A percentile compares a stretch with the other conserved stretches of the same genome.
Conservation (phyloP, 2,329 filamentous ascomycete species). For the Aureobasidium mangrovei region DNA sequence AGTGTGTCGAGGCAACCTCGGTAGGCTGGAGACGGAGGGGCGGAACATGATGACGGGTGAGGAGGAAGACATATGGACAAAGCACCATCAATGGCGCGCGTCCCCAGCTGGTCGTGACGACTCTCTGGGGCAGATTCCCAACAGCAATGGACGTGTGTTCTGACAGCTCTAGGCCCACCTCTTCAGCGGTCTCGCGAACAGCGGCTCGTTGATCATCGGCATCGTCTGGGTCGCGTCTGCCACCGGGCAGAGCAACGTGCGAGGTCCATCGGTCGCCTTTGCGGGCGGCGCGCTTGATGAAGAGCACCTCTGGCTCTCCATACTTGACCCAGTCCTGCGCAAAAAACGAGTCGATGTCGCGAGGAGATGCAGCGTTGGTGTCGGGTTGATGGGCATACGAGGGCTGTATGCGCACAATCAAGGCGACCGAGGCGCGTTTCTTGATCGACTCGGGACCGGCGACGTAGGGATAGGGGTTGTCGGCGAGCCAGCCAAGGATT, state of each 20-base stretch:
- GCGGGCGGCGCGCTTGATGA: conserved; percentile 60
- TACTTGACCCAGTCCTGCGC: conserved; percentile 55
- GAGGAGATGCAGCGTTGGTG: conserved; percentile 13
- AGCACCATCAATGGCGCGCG: conserved; percentile 60
- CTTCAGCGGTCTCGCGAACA: conserved; percentile 55
- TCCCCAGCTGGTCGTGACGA: conserved; percentile 59
- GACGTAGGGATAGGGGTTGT: conserved; percentile 41
- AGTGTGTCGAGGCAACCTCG: conserved; percentile 60
- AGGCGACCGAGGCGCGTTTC: conserved; percentile 57
- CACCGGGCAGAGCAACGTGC: conserved; percentile 60
- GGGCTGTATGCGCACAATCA: conserved; percentile 55
- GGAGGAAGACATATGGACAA: conserved; percentile 58
- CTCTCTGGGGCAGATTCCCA: conserved; percentile 56
- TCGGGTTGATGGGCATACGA: conserved; percentile 46
- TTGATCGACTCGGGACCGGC: conserved; percentile 41
- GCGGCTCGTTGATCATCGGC: conserved; percentile 53
- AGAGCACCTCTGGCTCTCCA: conserved; percentile 59
- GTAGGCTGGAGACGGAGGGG: conserved; percentile 55
- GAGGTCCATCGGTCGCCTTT: conserved; percentile 60
- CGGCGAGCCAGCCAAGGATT: conserved; percentile 35
- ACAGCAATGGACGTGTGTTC: conserved; percentile 34
- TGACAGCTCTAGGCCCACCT: conserved; percentile 52
- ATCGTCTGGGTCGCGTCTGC: conserved; percentile 57
- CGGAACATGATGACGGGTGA: conserved; percentile 48
- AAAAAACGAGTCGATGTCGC: conserved; percentile 50